Percentiles rank a stretch among this genome's conserved stretches.
Evolutionary conservation across 116 monocot species (phyloP).

Genomic region (Iris pallida): DNA sequence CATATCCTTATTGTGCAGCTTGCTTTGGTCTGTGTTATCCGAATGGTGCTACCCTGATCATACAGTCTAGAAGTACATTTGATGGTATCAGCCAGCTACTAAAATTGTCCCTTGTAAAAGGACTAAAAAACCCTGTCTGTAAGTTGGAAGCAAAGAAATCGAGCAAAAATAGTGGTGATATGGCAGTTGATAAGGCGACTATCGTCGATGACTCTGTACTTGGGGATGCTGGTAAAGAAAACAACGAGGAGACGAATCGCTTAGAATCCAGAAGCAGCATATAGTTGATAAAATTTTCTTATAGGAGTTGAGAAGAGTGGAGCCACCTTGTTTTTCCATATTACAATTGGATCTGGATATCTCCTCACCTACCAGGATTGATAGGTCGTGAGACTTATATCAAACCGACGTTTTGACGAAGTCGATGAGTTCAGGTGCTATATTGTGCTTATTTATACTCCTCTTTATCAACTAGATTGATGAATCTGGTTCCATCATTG

Average conservation of each 20-base stretch:
- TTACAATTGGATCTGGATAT: not conserved
- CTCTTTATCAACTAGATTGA: not conserved
- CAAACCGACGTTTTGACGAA: not conserved
- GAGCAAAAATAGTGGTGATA: not conserved
- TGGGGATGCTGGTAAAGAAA: not conserved
- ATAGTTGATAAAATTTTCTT: not conserved
- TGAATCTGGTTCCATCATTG: too few relatives aligned
- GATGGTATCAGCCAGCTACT: slow-evolving; percentile 65
- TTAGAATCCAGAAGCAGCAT: not conserved
- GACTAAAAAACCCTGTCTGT: slow-evolving; percentile 5
- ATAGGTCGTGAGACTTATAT: too few relatives aligned
- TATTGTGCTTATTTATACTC: not conserved
- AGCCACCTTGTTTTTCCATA: not conserved
- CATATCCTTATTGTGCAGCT: slow-evolving; percentile 72
- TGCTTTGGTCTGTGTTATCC: slow-evolving; percentile 91
- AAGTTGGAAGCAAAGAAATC: slow-evolving; percentile 2
- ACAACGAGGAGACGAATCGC: not conserved
- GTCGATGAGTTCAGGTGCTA: not conserved
- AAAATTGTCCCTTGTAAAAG: slow-evolving; percentile 11
- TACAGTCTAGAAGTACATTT: slow-evolving; percentile 42
- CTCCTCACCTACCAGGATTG: too few relatives aligned
- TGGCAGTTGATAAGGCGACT: not conserved
- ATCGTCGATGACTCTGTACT: not conserved
- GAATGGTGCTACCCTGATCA: slow-evolving; percentile 66
- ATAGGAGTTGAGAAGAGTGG: not conserved